Evolutionary conservation across 148 eudicot species (phyloP), one percentile per base, ranked within the genome.

Genomic region (Drosera capensis): DNA sequence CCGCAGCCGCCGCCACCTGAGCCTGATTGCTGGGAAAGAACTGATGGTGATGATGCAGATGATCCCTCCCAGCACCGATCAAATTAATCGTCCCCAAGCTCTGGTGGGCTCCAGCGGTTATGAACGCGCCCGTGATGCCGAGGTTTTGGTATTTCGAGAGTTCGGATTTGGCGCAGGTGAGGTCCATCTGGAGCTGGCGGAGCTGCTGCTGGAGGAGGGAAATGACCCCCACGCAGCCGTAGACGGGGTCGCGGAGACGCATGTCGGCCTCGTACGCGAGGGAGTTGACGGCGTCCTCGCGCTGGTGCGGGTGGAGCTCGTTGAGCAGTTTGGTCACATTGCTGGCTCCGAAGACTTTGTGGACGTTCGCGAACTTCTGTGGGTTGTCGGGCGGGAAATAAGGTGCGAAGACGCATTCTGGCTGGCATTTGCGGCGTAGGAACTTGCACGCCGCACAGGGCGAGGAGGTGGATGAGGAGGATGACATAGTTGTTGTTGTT

Each of bases 381-480:
- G 94, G 94, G 44, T 73, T 84, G 61, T 83, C 94, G 0, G 88
- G 84, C 1, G 94, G 94, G 49, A 83, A 83, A 31, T 83, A 83
- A 0, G 94, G 84, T 0, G 94, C 94, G 24, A 83, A 83, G 0
- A 83, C 88, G 46, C 94, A 82, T 46, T 78, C 93, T 5, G 86
- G 82, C 45, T 63, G 82, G 55, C 93, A 82, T 15, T 82, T 82
- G 0, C 93, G 67, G 23, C 86, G 66, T 30, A 82, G 53, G 47
- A 82, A 82, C 59, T 82, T 82, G 58, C 93, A 82, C 11, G 82
- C 93, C 19, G 93, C 93, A 43, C 93, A 78, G 7, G 93, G 93
- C 13, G 86, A 78, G 45, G 57, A 74, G 12, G 86, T 74, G 45
- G 57, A 74, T 12, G 85, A 61, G 5, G 85, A 49, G 4, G 78